phyloP scores from a whole-genome alignment of 805 yeast species.

The Candida vartiovaarae region DNA sequence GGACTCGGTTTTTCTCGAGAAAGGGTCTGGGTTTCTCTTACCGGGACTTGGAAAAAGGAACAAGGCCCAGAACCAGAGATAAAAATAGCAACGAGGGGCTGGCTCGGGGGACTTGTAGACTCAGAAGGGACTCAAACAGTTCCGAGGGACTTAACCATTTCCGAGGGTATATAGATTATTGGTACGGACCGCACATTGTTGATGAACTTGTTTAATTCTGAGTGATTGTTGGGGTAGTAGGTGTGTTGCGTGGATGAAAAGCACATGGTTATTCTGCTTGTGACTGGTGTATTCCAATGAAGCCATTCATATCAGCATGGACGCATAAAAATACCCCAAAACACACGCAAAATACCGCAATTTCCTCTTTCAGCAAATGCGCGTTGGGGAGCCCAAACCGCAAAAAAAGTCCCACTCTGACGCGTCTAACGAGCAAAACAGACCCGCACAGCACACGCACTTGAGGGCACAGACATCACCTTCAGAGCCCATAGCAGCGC shows the following conservation, averaged over 20 bases:
- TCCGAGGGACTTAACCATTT: neutral
- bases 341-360: no score
- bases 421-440: neutral
- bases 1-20: neutral
- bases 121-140: no score
- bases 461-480: no score
- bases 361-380: slow-evolving; percentile 6
- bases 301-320: neutral
- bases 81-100: neutral
- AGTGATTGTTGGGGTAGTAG: no score
- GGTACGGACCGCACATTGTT: no score
- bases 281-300: no score
- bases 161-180: no score
- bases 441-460: no score
- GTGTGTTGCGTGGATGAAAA: no score
- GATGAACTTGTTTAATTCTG: no score
- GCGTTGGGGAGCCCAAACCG: neutral
- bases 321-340: neutral
- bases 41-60: neutral
- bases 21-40: neutral
- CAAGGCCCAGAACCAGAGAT: neutral
- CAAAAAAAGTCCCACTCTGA: neutral
- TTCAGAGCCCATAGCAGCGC: no score
- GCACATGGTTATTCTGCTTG: no score
- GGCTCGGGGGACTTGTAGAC: neutral